Conservation (phyloP, 345 rosid species). For the Eucalyptus viminalis region DNA sequence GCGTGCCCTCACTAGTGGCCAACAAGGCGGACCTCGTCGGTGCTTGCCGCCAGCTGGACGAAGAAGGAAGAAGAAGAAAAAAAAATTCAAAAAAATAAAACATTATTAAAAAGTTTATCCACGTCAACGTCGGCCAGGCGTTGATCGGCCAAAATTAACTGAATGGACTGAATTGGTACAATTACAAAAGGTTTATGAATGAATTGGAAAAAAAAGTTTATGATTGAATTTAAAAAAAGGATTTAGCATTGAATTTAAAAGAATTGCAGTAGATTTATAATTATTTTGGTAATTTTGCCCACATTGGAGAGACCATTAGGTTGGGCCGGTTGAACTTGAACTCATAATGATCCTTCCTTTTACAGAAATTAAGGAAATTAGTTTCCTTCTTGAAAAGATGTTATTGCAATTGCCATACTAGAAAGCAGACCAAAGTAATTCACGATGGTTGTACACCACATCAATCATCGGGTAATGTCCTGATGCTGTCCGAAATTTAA, state of each 20-base stretch:
- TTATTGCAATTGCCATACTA: background rate
- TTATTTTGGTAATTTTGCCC: no score
- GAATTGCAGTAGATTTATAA: no score
- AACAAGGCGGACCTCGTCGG: rapidly evolving
- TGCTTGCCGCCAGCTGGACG: rapidly evolving
- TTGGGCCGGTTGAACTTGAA: background rate
- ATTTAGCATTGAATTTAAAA: no score
- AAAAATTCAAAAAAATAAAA: no score
- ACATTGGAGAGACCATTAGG: background rate
- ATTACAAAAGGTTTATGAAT: rapidly evolving
- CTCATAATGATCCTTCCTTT: background rate
- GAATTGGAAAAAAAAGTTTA: no score
- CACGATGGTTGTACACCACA: background rate
- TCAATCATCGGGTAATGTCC: background rate
- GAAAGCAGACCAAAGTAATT: background rate
- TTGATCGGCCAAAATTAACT: rapidly evolving
- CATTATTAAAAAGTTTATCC: no score
- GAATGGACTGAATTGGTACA: rapidly evolving
- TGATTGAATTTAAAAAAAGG: no score
- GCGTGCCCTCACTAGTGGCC: no score
- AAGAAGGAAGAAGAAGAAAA: no score
- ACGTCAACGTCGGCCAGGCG: rapidly evolving
- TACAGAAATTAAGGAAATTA: background rate
- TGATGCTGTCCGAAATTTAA: rapidly evolving
- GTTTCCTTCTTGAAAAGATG: background rate